A percentile compares a stretch with the other conserved stretches of the same genome.
Conservation (phyloP, 2,329 filamentous ascomycete species). For the Furcasterigmium sp. region DNA sequence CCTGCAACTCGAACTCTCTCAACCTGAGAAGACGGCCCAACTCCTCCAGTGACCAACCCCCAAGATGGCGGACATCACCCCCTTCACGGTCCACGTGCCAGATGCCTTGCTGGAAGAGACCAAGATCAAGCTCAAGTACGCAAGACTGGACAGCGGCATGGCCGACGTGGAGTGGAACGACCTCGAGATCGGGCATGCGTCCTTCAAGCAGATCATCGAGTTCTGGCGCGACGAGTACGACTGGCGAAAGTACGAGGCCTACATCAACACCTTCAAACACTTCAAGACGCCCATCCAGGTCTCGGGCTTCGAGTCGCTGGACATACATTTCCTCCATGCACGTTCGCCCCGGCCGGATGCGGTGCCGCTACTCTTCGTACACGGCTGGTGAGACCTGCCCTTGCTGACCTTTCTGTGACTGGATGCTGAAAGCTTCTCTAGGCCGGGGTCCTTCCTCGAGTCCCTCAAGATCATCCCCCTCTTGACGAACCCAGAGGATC, state of each 20-base stretch:
- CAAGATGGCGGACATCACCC: background rate
- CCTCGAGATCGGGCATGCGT: background rate
- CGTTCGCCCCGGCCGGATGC: conserved; percentile 19
- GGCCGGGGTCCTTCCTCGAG: conserved; percentile 33
- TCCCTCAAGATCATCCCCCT: conserved; percentile 25
- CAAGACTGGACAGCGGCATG: background rate
- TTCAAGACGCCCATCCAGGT: background rate
- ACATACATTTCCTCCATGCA: conserved; percentile 23
- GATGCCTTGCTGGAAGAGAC: background rate
- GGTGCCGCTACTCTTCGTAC: conserved; percentile 33
- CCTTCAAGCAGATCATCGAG: background rate
- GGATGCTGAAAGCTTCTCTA: no score
- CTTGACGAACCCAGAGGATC: conserved; percentile 20
- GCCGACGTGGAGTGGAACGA: background rate
- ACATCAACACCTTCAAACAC: background rate
- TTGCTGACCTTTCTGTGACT: no score
- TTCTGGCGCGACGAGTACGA: conserved; percentile 1
- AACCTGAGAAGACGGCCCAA: no score
- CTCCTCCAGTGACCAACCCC: no score
- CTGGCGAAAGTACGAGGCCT: background rate
- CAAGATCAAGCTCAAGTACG: background rate
- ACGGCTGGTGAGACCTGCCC: conserved; percentile 34
- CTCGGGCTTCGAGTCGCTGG: background rate
- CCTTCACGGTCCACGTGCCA: background rate
- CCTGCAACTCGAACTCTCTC: no score